Conservation (phyloP, 352 stramenopile genomes). For the Phytophthora rubi region DNA sequence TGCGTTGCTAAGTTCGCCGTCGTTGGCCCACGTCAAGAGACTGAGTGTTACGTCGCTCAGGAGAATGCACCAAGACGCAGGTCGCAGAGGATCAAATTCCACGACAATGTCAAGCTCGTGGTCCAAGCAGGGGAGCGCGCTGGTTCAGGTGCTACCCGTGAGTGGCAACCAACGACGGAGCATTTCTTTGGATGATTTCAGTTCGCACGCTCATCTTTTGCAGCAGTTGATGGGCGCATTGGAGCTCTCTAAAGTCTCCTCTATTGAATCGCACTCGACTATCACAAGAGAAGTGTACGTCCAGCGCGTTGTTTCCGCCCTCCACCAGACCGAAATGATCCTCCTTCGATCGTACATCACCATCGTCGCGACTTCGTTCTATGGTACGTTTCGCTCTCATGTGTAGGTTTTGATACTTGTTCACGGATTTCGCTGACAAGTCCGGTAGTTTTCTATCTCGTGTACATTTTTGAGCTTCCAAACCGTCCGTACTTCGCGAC, state of each 20-base stretch:
- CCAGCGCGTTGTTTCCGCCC: not conserved
- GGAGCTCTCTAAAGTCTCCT: not conserved
- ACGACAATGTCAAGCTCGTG: not conserved
- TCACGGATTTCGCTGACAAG: not conserved
- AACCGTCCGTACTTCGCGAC: conserved; percentile 19
- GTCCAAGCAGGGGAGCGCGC: not conserved
- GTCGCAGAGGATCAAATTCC: not conserved
- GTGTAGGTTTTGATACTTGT: not conserved
- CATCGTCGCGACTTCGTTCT: conserved; percentile 14
- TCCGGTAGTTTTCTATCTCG: conserved; percentile 9
- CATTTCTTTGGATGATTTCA: not conserved
- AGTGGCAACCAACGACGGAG: not conserved
- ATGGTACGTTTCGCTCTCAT: conserved; percentile 11
- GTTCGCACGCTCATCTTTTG: not conserved
- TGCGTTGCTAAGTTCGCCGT: not conserved
- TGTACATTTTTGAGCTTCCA: conserved; percentile 14
- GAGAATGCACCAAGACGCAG: not conserved
- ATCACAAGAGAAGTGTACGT: not conserved
- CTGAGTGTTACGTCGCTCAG: not conserved
- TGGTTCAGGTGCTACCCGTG: not conserved
- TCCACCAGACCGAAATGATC: conserved; percentile 37
- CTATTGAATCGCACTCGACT: not conserved
- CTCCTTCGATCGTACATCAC: conserved; percentile 1
- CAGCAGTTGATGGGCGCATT: not conserved
- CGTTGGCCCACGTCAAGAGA: conserved; percentile 1